phyloP scores from a whole-genome alignment of 139 green algal species.

The Chlorella sorokiniana region DNA sequence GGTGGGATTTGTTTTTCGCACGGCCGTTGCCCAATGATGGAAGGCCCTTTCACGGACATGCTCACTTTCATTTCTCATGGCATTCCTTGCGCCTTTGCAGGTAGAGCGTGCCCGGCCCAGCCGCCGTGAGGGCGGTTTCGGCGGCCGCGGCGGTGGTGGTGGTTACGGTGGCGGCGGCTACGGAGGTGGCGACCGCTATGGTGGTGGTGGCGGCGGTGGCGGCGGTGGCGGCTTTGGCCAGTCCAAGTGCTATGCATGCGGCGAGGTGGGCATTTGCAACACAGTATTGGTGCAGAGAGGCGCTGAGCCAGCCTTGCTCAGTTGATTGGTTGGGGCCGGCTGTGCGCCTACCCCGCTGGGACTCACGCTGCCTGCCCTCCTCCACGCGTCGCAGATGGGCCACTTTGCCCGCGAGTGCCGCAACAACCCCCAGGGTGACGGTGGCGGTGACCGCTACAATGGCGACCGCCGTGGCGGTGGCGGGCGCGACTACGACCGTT shows the following conservation, averaged over 20 bases:
- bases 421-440: too few relatives aligned
- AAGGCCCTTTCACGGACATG: not conserved
- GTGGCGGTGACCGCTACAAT: not conserved
- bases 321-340: too few relatives aligned
- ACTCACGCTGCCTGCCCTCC: not conserved
- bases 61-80: not conserved
- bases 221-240: not conserved
- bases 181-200: conserved; percentile 12
- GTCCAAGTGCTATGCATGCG: conserved; percentile 37
- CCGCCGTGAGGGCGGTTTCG: conserved; percentile 7
- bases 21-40: not conserved
- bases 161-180: conserved; percentile 7
- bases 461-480: not conserved
- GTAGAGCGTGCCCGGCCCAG: conserved; percentile 23
- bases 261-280: conserved; percentile 3
- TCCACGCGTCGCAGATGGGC: conserved; percentile 23
- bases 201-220: not conserved
- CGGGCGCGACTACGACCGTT: not conserved
- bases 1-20: not conserved
- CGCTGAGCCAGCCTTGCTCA: too few relatives aligned
- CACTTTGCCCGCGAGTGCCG: conserved; percentile 38
- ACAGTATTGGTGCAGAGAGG: not conserved
- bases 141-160: conserved; percentile 14
- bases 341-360: too few relatives aligned
- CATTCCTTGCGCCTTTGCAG: not conserved